Evolutionary conservation across 176 grass and related monocot species (phyloP).

Genomic region (Triticum monococcum): DNA sequence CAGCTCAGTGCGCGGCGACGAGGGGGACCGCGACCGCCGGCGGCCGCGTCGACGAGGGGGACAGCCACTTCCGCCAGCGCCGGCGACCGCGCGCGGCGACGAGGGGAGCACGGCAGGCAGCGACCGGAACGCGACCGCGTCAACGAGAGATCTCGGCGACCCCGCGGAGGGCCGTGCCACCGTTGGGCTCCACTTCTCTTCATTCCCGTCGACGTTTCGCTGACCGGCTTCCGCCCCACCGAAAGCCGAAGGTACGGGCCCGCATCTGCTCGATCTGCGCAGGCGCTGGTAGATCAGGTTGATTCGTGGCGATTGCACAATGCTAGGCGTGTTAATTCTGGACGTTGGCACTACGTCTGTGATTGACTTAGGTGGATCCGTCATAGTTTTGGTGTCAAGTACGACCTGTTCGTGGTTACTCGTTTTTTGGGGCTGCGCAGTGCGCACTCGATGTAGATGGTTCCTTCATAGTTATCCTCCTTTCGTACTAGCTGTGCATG

Average conservation of each 20-base stretch:
- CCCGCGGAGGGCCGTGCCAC: not conserved
- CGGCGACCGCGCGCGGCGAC: not conserved
- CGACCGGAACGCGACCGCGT: not conserved
- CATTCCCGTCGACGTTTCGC: not conserved
- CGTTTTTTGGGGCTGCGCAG: not conserved
- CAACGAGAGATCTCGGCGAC: slow-evolving; percentile 2
- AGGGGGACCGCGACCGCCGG: not conserved
- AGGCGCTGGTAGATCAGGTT: not conserved
- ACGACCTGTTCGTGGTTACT: not conserved
- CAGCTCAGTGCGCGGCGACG: not conserved
- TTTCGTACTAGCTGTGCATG: too few relatives aligned
- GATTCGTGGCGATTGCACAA: not conserved
- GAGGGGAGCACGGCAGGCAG: not conserved
- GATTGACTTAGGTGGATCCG: not conserved
- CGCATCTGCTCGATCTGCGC: not conserved
- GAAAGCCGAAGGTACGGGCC: not conserved
- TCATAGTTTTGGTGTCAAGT: not conserved
- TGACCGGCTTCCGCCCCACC: too few relatives aligned
- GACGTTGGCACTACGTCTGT: not conserved
- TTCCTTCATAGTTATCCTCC: not conserved
- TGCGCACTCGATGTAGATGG: not conserved
- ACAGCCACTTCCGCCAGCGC: not conserved
- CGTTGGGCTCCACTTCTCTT: not conserved
- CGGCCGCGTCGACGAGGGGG: not conserved
- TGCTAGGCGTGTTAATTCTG: not conserved